Percentiles rank a stretch among this genome's conserved stretches.
Conservation (phyloP, 2,329 filamentous ascomycete genomes). For the Onygenales sp. region DNA sequence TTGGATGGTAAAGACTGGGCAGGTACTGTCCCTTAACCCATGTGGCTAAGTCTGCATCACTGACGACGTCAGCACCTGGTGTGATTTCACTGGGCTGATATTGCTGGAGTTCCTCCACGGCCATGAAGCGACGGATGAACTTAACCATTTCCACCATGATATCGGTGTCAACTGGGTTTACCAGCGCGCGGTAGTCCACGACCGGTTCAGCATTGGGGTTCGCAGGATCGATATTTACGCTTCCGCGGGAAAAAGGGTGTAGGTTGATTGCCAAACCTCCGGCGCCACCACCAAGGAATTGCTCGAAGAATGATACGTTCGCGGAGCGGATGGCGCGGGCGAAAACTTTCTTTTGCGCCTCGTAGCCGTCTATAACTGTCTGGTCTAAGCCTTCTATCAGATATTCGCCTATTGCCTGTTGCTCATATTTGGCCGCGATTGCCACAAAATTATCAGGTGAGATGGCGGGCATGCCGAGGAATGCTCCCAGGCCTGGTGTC, state of each 20-base stretch:
- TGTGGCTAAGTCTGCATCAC: not conserved
- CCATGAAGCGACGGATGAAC: constrained; percentile 10
- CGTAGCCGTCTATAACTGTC: not conserved
- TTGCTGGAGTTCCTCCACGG: not conserved
- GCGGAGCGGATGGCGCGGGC: not conserved
- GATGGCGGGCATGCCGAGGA: not conserved
- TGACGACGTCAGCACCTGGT: not conserved
- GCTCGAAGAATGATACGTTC: not conserved
- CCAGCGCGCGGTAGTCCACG: constrained; percentile 31
- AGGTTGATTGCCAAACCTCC: not conserved
- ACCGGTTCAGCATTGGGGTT: constrained; percentile 26
- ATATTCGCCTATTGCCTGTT: not conserved
- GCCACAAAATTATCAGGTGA: not conserved
- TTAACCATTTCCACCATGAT: constrained; percentile 15
- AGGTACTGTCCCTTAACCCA: constrained; percentile 20
- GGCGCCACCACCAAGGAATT: not conserved
- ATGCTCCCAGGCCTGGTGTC: not conserved
- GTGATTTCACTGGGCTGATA: not conserved
- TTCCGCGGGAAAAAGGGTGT: constrained; percentile 33
- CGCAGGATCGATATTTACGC: constrained; percentile 27
- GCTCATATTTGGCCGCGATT: not conserved
- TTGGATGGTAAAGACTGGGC: constrained; percentile 27
- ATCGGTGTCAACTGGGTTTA: constrained; percentile 31
- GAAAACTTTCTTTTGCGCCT: not conserved
- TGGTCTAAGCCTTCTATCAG: not conserved